Percentiles rank a stretch among this genome's conserved stretches.
Evolutionary conservation across 257 asterid genomes (phyloP).

Genomic region (Handroanthus guayacan): DNA sequence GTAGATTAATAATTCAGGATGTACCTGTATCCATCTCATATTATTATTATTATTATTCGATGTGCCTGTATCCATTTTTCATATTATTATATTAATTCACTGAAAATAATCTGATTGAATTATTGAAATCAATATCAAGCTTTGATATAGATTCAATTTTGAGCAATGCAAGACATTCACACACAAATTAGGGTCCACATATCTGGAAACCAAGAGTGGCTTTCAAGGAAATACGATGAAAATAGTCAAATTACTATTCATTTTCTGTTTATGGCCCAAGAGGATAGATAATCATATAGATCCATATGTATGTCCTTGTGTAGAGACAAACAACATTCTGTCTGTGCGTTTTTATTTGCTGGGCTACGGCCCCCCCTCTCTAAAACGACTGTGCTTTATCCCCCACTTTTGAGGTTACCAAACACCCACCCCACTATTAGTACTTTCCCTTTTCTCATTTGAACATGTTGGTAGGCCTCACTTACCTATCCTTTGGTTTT

Average conservation of each 20-base stretch:
- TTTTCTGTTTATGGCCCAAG: slow-evolving; percentile 29
- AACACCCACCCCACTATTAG: slow-evolving; percentile 20
- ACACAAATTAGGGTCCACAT: slow-evolving; percentile 30
- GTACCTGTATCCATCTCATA: too few relatives aligned
- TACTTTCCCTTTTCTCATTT: not conserved
- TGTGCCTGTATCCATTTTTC: too few relatives aligned
- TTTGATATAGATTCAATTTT: not conserved
- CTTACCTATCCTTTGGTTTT: not conserved
- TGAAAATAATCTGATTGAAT: not conserved
- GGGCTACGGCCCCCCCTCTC: not conserved
- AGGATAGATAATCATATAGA: slow-evolving; percentile 15
- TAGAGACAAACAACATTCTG: slow-evolving; percentile 39
- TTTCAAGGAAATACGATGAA: too few relatives aligned
- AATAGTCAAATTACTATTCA: not conserved
- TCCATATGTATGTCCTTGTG: slow-evolving; percentile 21
- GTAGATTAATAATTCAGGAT: too few relatives aligned
- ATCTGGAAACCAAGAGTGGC: not conserved
- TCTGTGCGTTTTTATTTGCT: slow-evolving; percentile 23
- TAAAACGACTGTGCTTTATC: not conserved
- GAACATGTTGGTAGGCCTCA: slow-evolving; percentile 12
- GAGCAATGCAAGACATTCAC: not conserved
- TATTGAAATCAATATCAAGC: not conserved
- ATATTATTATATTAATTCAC: too few relatives aligned
- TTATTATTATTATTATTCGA: too few relatives aligned
- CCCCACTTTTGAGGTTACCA: slow-evolving; percentile 11